Conservation (phyloP, 2,329 filamentous ascomycete species). For the Sclerotinia minor region DNA sequence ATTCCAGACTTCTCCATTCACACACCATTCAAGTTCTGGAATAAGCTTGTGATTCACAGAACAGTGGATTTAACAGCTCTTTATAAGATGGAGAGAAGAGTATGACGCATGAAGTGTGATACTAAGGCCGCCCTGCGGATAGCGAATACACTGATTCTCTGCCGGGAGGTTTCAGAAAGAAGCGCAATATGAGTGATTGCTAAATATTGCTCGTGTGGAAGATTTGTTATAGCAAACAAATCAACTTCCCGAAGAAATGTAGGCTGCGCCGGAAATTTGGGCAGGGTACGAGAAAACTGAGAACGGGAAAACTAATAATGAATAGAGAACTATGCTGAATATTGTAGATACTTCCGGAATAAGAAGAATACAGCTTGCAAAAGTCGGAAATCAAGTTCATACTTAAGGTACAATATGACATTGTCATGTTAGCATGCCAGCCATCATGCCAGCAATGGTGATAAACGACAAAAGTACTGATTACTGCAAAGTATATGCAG, state of each 20-base stretch:
- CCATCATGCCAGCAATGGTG: not conserved
- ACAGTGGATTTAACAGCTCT: not conserved
- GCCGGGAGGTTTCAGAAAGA: not conserved
- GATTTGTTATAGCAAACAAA: not conserved
- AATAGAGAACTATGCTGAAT: not conserved
- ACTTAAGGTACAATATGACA: not conserved
- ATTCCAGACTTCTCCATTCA: not conserved
- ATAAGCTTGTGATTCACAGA: not conserved
- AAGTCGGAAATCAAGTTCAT: not conserved
- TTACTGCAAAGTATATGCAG: constrained; percentile 16
- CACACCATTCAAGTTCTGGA: not conserved
- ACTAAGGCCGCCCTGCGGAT: constrained; percentile 9
- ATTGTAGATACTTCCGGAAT: not conserved
- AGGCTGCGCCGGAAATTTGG: not conserved
- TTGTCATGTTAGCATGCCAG: constrained; percentile 1
- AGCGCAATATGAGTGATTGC: not conserved
- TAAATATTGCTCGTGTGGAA: not conserved
- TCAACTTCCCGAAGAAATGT: not conserved
- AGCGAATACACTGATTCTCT: not conserved
- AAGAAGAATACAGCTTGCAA: not conserved
- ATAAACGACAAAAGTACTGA: constrained; percentile 10
- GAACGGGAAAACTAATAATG: not conserved
- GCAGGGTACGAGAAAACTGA: not conserved
- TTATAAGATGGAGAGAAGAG: not conserved
- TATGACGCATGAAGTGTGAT: not conserved